Conservation (phyloP, 2,329 filamentous ascomycete genomes). For the Aspergillus quadrilineatus region DNA sequence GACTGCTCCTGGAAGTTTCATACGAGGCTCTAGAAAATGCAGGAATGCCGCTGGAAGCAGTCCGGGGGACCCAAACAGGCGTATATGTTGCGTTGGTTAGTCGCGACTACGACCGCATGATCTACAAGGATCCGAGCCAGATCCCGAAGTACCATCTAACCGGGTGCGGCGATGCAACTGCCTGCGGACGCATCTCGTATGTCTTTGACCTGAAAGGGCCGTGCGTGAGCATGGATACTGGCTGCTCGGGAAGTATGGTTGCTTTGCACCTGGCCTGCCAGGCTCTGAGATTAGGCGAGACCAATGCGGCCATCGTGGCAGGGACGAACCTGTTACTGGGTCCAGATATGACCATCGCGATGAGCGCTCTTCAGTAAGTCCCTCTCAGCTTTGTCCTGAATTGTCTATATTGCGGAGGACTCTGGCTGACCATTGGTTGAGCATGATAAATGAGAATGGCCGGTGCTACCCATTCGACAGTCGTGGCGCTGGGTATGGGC, state of each 20-base stretch:
- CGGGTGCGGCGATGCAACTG: constrained; percentile 24
- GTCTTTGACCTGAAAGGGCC: constrained; percentile 31
- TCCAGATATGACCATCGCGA: neutral
- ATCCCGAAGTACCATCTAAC: neutral
- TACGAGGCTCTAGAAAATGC: neutral
- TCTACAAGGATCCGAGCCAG: neutral
- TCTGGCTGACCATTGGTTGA: constrained; percentile 31
- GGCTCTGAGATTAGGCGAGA: constrained; percentile 15
- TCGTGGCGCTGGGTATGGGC: constrained; percentile 22
- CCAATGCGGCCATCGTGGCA: neutral
- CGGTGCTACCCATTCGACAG: constrained; percentile 55
- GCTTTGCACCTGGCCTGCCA: constrained; percentile 31
- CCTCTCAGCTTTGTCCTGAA: neutral
- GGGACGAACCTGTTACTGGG: too few species aligned
- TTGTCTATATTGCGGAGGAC: neutral
- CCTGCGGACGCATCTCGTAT: constrained; percentile 25
- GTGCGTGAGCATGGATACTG: constrained; percentile 30
- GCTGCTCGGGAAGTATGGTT: constrained; percentile 26
- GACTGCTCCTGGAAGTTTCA: neutral
- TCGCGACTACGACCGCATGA: neutral
- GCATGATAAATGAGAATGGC: constrained; percentile 39
- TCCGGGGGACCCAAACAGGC: neutral
- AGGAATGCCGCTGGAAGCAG: neutral
- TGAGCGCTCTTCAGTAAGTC: neutral
- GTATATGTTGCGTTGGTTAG: neutral